A percentile compares a stretch with the other conserved stretches of the same genome.
These are phyloP conservation scores for Naganishia cerealis DNA, from an alignment of 1,284 basidiomycete genomes.

Conservation along the genomic window DNA sequence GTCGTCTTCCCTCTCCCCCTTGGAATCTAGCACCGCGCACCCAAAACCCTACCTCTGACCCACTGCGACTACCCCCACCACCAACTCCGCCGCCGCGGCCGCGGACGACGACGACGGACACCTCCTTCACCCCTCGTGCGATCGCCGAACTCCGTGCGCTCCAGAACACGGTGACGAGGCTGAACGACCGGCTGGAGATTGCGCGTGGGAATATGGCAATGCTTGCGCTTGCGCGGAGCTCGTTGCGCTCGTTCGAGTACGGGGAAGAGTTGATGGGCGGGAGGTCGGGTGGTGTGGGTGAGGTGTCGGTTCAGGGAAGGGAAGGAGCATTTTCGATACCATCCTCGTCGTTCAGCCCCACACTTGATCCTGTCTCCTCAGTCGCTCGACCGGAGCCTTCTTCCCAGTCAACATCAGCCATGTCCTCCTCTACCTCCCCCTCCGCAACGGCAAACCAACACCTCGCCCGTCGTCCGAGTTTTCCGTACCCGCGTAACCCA, in stretches of 20 bases:
- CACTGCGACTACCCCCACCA: neutral
- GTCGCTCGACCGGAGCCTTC: neutral
- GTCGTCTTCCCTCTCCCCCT: neutral
- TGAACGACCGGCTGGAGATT: conserved; percentile 23
- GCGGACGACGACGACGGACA: neutral
- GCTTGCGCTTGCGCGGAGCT: conserved; percentile 12
- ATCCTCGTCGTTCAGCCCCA: neutral
- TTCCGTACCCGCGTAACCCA: conserved; percentile 14
- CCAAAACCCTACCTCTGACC: neutral
- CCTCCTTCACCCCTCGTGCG: neutral
- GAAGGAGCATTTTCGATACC: neutral
- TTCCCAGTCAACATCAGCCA: neutral
- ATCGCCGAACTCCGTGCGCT: conserved; percentile 14
- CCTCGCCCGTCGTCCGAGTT: conserved; percentile 24
- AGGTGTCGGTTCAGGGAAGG: neutral
- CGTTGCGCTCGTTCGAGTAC: conserved; percentile 12
- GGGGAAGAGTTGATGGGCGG: conserved; percentile 6
- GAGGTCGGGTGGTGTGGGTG: neutral
- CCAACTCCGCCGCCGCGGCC: neutral
- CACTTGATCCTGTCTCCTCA: neutral
- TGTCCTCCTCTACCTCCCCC: neutral
- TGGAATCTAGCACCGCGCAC: neutral
- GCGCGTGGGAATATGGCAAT: conserved; percentile 23
- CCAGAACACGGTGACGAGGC: conserved; percentile 21
- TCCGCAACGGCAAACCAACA: neutral